Base-by-base conservation (phyloP, 345 rosid species). In the Nephelium lappaceum region DNA sequence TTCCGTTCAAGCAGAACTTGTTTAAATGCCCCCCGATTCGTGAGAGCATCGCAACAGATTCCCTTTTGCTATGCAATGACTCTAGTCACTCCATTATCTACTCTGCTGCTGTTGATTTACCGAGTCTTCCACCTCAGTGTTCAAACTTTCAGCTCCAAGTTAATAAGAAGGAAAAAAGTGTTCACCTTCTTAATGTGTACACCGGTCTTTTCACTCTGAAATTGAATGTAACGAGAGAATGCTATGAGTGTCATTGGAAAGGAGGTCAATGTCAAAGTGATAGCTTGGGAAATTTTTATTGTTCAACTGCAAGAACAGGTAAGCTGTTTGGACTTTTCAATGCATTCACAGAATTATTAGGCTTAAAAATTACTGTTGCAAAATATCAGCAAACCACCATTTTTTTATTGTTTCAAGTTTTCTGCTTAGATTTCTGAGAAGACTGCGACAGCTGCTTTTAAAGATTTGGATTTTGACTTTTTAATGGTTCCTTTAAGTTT, bases 1-100 rank as follows among this genome's bases (percentile, higher is more conserved):
- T 77, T 3, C 7, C 0, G 3, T 31, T 31, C 36, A 31, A 31
- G 36, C 36, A 31, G 36, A 31, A 31, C 36, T 31, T 31, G 36
- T 79, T 70, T 80, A 82, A 72, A 74, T 88, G 90, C 77, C 55
- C 78, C 65, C 49, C 84, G 87, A 79, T 1, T 31, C 36, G 36
- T 31, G 36, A 31, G 3, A 31, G 36, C 36, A 31, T 31, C 36
- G 36, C 36, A 31, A 31, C 36, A 31, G 3, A 31, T 31, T 31
- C 36, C 36, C 36, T 31, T 31, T 31, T 31, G 36, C 36, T 31
- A 31, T 31, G 36, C 36, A 2, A 65, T 6, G 76, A 66, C 78
- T 68, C 66, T 31, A 31, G 36, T 31, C 36, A 31, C 36, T 31
- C 36, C 41, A 63, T 64, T 10, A n/a, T 75, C 39, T 78, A 61